Conservation (phyloP, 768 basidiomycete species). For the Mrakia hoshinonis region DNA sequence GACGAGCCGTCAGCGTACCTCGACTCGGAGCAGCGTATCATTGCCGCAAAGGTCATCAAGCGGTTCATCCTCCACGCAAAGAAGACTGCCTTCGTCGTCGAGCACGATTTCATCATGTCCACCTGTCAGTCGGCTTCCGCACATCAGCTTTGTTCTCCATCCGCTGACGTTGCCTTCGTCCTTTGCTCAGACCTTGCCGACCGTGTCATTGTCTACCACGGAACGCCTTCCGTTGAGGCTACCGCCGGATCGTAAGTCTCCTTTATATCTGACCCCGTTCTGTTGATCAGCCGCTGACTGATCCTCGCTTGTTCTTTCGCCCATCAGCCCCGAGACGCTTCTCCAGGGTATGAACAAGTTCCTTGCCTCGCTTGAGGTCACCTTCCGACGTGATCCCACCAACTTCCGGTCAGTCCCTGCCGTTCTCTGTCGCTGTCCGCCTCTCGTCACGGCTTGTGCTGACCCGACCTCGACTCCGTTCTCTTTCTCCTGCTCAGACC, state of each 20-base stretch:
- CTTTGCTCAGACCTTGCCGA: slow-evolving; percentile 64
- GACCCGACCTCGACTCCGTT: background rate
- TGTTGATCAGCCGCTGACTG: background rate
- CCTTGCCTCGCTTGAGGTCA: slow-evolving; percentile 88
- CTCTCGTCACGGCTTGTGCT: background rate
- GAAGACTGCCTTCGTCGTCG: slow-evolving; percentile 97
- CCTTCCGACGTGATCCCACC: slow-evolving; percentile 95
- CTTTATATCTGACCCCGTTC: background rate
- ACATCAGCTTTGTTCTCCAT: too few relatives aligned
- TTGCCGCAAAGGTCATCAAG: slow-evolving; percentile 95
- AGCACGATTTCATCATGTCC: slow-evolving; percentile 76
- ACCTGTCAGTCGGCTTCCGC: slow-evolving; percentile 3
- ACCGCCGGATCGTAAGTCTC: slow-evolving; percentile 75
- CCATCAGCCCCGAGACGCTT: slow-evolving; percentile 76
- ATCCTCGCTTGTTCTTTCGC: background rate
- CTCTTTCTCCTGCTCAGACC: slow-evolving; percentile 34
- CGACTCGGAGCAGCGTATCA: slow-evolving; percentile 99
- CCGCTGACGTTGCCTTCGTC: background rate
- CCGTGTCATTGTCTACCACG: slow-evolving; percentile 57
- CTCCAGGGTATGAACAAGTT: slow-evolving; percentile 98
- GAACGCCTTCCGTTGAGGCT: slow-evolving; percentile 70
- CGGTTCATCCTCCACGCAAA: slow-evolving; percentile 93
- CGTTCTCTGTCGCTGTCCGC: background rate
- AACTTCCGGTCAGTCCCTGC: slow-evolving; percentile 47
- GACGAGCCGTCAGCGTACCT: slow-evolving; percentile 91